A percentile compares a stretch with the other conserved stretches of the same genome.
Conservation (phyloP, 2,329 filamentous ascomycete species). For the Bimuria novae-zelandiae region DNA sequence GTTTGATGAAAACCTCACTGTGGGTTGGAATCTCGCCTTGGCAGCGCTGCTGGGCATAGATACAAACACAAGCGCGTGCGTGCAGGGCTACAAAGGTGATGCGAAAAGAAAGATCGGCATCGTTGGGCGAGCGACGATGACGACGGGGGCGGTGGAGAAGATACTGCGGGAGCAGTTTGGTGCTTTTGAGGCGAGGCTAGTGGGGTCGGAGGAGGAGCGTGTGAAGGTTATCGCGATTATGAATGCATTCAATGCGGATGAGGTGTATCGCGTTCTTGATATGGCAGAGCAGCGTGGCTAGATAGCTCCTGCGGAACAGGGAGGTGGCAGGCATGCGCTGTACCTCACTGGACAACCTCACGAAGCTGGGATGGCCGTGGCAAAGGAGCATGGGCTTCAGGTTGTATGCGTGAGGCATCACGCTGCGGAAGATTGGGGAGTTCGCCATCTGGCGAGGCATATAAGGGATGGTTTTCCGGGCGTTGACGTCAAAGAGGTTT, state of each 20-base stretch:
- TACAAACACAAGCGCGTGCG: constrained; percentile 31
- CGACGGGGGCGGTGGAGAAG: constrained; percentile 18
- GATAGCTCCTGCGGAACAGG: constrained; percentile 21
- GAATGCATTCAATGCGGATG: constrained; percentile 47
- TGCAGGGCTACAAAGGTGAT: constrained; percentile 48
- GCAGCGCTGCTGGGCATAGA: constrained; percentile 39
- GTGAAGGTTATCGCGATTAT: constrained; percentile 43
- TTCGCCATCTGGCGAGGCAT: constrained; percentile 37
- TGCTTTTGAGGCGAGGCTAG: constrained; percentile 28
- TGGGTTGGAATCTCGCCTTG: constrained; percentile 45
- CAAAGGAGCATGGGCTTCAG: constrained; percentile 37
- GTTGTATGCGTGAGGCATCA: constrained; percentile 47
- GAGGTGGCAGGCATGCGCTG: constrained; percentile 36
- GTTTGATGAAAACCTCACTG: constrained; percentile 47
- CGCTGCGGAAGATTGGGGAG: constrained; percentile 47
- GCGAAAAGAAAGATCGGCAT: constrained; percentile 44
- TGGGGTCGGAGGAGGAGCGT: constrained; percentile 25
- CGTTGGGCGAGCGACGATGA: constrained; percentile 27
- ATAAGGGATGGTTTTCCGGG: constrained; percentile 37
- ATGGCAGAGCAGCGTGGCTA: constrained; percentile 29
- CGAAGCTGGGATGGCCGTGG: constrained; percentile 38
- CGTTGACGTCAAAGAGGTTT: constrained; percentile 39
- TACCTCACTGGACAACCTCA: constrained; percentile 48
- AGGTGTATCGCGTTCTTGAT: constrained; percentile 42
- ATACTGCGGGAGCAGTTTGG: constrained; percentile 35